These are phyloP conservation scores for Ziziphus jujuba DNA, from an alignment of 306 rosid genomes.

Conservation along the genomic window DNA sequence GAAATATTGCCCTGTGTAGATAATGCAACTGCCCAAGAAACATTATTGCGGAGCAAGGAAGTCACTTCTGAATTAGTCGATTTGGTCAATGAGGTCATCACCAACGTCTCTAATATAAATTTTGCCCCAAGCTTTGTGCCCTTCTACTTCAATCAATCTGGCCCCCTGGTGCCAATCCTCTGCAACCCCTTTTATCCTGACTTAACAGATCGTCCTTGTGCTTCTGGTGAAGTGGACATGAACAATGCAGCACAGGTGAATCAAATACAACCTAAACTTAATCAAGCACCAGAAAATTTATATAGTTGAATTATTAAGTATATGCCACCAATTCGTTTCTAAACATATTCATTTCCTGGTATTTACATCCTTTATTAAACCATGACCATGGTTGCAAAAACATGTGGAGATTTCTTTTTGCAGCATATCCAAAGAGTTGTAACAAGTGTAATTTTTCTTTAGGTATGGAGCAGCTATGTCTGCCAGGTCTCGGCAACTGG, in stretches of 20 bases:
- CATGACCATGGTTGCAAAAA: no score
- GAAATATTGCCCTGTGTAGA: constrained; percentile 51
- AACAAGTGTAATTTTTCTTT: not conserved
- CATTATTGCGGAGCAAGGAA: constrained; percentile 45
- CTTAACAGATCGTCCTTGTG: constrained; percentile 49
- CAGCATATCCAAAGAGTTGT: no score
- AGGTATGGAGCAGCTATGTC: constrained; percentile 50
- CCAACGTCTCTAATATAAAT: constrained; percentile 48
- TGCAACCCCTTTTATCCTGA: constrained; percentile 58
- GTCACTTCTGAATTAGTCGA: constrained; percentile 42
- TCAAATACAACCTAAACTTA: not conserved
- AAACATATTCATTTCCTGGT: no score
- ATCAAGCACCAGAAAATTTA: no score
- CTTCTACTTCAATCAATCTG: constrained; percentile 67
- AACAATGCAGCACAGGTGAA: constrained; percentile 50
- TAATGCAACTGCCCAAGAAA: constrained; percentile 43
- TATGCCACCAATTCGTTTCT: no score
- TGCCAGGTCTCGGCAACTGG: constrained; percentile 47
- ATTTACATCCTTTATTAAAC: not conserved
- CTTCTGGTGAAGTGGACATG: constrained; percentile 38
- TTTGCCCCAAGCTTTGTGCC: constrained; percentile 33
- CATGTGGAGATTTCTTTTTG: no score
- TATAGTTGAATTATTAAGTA: no score
- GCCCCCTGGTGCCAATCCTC: constrained; percentile 53
- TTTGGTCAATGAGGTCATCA: constrained; percentile 44